A percentile compares a stretch with the other conserved stretches of the same genome.
Evolutionary conservation across 1,284 basidiomycete species (phyloP).

Genomic region (Mycosarcoma maydis): DNA sequence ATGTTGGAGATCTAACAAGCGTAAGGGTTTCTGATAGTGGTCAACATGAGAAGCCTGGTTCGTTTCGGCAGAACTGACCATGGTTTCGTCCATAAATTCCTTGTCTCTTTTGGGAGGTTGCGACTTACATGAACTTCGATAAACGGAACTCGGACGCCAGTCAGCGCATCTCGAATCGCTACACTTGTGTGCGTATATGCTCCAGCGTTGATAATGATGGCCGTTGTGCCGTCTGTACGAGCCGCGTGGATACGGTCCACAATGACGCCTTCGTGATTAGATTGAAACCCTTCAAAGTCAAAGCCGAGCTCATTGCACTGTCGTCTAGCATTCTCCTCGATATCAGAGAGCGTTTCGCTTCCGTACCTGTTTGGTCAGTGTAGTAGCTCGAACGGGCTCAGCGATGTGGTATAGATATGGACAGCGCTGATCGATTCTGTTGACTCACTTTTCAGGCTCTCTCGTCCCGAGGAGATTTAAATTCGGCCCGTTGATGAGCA

Average conservation of each 20-base stretch:
- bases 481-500: constrained; percentile 63
- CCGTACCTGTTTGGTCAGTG: no score
- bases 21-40: no score
- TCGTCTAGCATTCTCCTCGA: neutral
- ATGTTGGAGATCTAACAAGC: constrained; percentile 67
- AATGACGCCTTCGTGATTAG: constrained; percentile 66
- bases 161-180: constrained; percentile 64
- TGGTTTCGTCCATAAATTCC: no score
- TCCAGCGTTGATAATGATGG: constrained; percentile 65
- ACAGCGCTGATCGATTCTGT: no score
- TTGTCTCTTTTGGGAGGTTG: no score
- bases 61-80: no score
- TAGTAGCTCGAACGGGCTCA: no score
- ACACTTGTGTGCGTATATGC: constrained; percentile 66
- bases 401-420: no score
- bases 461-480: constrained; percentile 67
- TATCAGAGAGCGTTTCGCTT: constrained; percentile 58
- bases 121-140: constrained; percentile 66
- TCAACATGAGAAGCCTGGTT: no score
- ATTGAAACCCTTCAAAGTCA: constrained; percentile 54
- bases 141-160: constrained; percentile 62
- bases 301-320: constrained; percentile 3
- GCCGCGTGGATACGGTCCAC: constrained; percentile 64
- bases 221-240: constrained; percentile 2
- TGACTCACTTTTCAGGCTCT: constrained; percentile 66